Conservation (phyloP, 176 grass and related monocot species). For the Eleusine coracana region DNA sequence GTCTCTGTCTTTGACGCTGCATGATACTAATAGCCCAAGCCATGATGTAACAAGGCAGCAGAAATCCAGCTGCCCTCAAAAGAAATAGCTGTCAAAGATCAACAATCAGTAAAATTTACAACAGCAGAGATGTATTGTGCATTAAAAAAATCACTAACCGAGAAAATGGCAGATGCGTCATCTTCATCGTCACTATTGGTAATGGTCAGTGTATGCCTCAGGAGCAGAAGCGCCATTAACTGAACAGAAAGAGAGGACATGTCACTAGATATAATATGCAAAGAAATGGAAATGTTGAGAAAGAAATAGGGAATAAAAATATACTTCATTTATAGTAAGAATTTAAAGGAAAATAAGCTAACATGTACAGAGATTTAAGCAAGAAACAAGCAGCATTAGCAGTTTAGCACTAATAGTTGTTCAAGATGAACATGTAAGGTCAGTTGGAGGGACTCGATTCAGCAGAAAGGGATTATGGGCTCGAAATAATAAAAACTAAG, state of each 20-base stretch:
- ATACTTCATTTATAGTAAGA: conserved; percentile 11
- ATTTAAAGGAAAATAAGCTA: conserved; percentile 16
- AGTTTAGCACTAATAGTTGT: not conserved
- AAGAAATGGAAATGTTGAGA: not conserved
- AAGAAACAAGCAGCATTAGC: not conserved
- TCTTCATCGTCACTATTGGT: conserved; percentile 78
- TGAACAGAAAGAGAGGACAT: conserved; percentile 38
- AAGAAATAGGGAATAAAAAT: not conserved
- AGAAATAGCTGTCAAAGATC: conserved; percentile 69
- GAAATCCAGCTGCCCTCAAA: conserved; percentile 94
- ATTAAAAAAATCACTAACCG: conserved; percentile 51
- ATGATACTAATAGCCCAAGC: conserved; percentile 94
- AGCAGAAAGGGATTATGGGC: not conserved
- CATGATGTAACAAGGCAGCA: conserved; percentile 94
- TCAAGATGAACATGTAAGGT: conserved; percentile 15
- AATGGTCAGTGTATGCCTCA: conserved; percentile 85
- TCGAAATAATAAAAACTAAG: conserved; percentile 18
- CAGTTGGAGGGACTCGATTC: conserved; percentile 3
- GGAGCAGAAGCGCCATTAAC: conserved; percentile 95
- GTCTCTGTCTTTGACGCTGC: conserved; percentile 87
- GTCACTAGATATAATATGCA: conserved; percentile 12
- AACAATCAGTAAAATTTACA: conserved; percentile 27
- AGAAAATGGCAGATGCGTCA: conserved; percentile 77
- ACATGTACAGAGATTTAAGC: not conserved
- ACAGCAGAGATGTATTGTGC: not conserved